A percentile compares a stretch with the other conserved stretches of the same genome.
Evolutionary conservation across 495 filamentous ascomycete species (phyloP).

Genomic region (Neurospora africana): DNA sequence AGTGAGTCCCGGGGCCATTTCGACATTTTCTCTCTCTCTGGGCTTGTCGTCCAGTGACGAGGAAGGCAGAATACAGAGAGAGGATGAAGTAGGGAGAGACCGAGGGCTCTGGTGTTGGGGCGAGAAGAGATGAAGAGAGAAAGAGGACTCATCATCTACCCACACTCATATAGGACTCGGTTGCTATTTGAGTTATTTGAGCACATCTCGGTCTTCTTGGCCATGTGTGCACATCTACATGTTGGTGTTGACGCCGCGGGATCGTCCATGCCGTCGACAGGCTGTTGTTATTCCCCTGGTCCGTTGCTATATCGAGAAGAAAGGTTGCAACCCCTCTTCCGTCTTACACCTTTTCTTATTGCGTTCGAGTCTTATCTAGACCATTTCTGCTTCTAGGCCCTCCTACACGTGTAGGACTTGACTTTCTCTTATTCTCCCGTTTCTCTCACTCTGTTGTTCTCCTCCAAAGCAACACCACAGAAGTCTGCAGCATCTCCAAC

Average conservation of each 20-base stretch:
- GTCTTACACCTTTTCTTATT: background rate
- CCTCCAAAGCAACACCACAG: background rate
- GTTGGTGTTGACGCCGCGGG: background rate
- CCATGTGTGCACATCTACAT: background rate
- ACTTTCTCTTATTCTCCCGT: slow-evolving; percentile 1
- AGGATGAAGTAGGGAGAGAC: background rate
- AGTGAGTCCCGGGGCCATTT: slow-evolving; percentile 5
- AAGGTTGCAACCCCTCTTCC: slow-evolving; percentile 6
- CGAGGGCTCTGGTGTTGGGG: background rate
- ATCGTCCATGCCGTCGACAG: background rate
- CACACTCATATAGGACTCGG: background rate
- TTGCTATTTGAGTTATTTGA: background rate
- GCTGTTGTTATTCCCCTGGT: background rate
- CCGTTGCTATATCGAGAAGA: slow-evolving; percentile 12
- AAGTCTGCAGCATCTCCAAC: background rate
- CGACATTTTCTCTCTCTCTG: background rate
- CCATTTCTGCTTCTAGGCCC: slow-evolving; percentile 5
- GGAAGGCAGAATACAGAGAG: background rate
- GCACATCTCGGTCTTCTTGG: background rate
- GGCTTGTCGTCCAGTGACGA: background rate
- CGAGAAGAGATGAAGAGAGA: background rate
- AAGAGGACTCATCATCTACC: background rate
- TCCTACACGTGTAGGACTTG: background rate
- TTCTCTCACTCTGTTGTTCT: background rate
- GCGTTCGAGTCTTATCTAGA: slow-evolving; percentile 7